Base-by-base conservation (phyloP, 2,329 filamentous ascomycete genomes). In the Celoporthe dispersa region DNA sequence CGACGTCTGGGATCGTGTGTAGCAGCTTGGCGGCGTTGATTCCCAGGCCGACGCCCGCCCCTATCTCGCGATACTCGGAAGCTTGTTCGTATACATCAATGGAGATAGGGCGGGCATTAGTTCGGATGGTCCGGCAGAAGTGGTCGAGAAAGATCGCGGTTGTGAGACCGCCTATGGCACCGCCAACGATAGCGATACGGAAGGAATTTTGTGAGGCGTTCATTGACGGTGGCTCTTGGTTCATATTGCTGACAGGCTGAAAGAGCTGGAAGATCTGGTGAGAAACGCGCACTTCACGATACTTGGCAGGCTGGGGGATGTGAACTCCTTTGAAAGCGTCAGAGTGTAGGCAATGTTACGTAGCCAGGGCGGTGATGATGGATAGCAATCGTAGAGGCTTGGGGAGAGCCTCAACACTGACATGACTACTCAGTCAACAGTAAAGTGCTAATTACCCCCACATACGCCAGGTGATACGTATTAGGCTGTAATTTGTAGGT, bases 11-110 rank as follows among this genome's bases (percentile, higher is more conserved):
- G 33, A 70, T 68, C 9, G 22, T 25, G 68, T 70, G 65, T 39
- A 70, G n/a, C 19, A 70, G 53, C 60, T 61, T 70, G n/a, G 68
- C 48, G 7, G 80, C 77, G 73, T 84, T 84, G 8, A 81, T 81
- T 0, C 79, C 81, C 11, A 71, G 44, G 6, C 69, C 69, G 25
- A 71, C 66, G 35, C 66, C 69, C 14, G 69, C 69, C 9, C 69
- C 69, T 33, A 71, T 68, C 63, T 71, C 69, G 53, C 61, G 67
- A 44, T 68, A 69, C 67, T 71, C 31, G 28, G 61, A 55, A 8
- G 69, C 69, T 44, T 71, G 69, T 59, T 71, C 69, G 59, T 71
- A 71, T 3, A 71, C 69, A 14, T 66, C 66, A 28, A 71, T 64
- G 14, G 55, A 62, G 37, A 71, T 61, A 8, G 35, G 11, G 19